Evolutionary conservation across 225 moss, liverwort and hornwort genomes (phyloP), one percentile per base, ranked within the genome.

Genomic region (Climacium dendroides): DNA sequence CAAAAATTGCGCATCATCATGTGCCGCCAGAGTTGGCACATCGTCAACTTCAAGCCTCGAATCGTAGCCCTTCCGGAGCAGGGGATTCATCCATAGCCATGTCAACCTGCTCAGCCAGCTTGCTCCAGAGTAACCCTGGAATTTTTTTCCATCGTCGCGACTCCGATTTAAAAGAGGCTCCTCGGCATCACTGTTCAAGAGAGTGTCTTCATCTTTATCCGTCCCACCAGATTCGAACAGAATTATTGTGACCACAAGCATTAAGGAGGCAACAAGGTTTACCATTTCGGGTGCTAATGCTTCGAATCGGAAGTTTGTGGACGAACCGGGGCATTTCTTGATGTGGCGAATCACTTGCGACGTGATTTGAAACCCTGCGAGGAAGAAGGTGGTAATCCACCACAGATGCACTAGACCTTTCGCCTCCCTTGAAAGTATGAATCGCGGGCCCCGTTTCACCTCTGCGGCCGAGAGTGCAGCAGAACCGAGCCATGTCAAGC

Each of bases 81-180:
- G 37, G 23, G 95, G 92, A 57, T 91, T 94, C 91, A 96, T 76
- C 93, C 94, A 95, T 30, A 69, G 48, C 85, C 93, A 95, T 43
- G 70, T 82, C 52, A 92, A 57, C 65, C 61, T 92, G 85, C 92
- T 93, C 66, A 78, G 19, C 89, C 87, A 71, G 78, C 87, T 87
- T 78, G 89, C 87, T 62, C 48, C 59, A 28, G 89, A 62, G 73
- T 85, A 87, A 18, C 90, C 85, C 47, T 57, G 47, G 29, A 87
- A 74, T 65, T 47, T 10, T 24, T 71, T 65, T 30, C 19, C 85
- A 50, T 78, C 61, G 39, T 54, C 79, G 43, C 41, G 43, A 25
- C 73, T 63, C 65, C 7, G 75, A 72, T 37, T 64, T 17, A 89
- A 54, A n/a, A 85, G 87, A 28, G 87, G 83, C 66, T 89, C 87